phyloP scores from a whole-genome alignment of 2,329 filamentous ascomycete species.

The Colletotrichum tanaceti region DNA sequence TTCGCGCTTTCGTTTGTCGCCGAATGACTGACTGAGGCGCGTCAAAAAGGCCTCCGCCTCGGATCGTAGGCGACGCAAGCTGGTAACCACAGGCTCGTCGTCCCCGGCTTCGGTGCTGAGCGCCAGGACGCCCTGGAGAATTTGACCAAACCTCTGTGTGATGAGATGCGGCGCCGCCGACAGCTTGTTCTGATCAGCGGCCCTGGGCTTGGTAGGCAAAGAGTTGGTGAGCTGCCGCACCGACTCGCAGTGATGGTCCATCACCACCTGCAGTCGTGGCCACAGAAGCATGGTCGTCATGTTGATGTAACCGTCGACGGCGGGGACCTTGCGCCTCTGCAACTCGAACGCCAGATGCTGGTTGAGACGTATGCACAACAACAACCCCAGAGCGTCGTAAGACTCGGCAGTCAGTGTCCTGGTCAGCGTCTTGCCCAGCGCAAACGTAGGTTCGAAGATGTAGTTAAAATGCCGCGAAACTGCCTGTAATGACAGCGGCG shows the following conservation, averaged over 20 bases:
- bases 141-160: slow-evolving; percentile 95
- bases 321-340: slow-evolving; percentile 89
- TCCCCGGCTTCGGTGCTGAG: slow-evolving; percentile 92
- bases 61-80: slow-evolving; percentile 77
- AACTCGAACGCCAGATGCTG: slow-evolving; percentile 95
- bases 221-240: slow-evolving; percentile 72
- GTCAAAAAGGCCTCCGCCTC: slow-evolving; percentile 88
- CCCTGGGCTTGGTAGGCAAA: slow-evolving; percentile 59
- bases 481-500: slow-evolving; percentile 77
- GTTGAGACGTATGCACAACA: slow-evolving; percentile 93
- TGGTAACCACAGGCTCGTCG: slow-evolving; percentile 90
- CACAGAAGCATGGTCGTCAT: slow-evolving; percentile 95
- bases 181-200: slow-evolving; percentile 64
- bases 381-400: slow-evolving; percentile 85
- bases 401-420: slow-evolving; percentile 80
- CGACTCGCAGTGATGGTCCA: slow-evolving; percentile 92
- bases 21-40: slow-evolving; percentile 79
- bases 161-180: slow-evolving; percentile 89
- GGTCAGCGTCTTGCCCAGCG: slow-evolving; percentile 82
- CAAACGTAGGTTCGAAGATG: slow-evolving; percentile 90
- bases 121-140: slow-evolving; percentile 84
- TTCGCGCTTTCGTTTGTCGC: slow-evolving; percentile 83
- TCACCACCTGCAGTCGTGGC: slow-evolving; percentile 93
- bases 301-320: slow-evolving; percentile 92
- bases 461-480: slow-evolving; percentile 87